Percentiles rank a stretch among this genome's conserved stretches.
These are phyloP conservation scores for Pilaira anomala DNA, from an alignment of 192 early-diverging fungal genomes.

Conservation along the genomic window DNA sequence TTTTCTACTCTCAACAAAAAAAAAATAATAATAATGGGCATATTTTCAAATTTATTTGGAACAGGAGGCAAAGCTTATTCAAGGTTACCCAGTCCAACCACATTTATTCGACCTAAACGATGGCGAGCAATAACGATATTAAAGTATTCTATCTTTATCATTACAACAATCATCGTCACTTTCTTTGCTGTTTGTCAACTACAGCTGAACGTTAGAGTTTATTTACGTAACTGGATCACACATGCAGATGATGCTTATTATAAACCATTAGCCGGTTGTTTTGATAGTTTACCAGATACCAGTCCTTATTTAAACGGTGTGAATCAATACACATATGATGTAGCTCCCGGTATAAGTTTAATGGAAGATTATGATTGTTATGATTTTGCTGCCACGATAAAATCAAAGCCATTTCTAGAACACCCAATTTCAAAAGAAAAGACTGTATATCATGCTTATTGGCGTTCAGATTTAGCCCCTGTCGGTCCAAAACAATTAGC, in stretches of 20 bases:
- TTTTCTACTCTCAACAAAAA: background rate
- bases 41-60: constrained; percentile 2
- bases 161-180: constrained; percentile 11
- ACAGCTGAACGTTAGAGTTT: constrained; percentile 38
- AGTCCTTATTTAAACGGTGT: constrained; percentile 23
- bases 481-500: constrained; percentile 41
- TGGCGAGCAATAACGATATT: constrained; percentile 18
- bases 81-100: constrained; percentile 5
- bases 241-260: constrained; percentile 33
- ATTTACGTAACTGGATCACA: constrained; percentile 39
- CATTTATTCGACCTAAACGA: constrained; percentile 20
- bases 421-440: constrained; percentile 20
- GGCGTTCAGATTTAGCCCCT: constrained; percentile 38
- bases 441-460: constrained; percentile 40
- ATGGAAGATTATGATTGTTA: constrained; percentile 44
- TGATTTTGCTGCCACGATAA: constrained; percentile 39
- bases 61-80: background rate
- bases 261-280: constrained; percentile 35
- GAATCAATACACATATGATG: constrained; percentile 24
- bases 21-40: constrained; percentile 1
- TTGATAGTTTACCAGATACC: constrained; percentile 25
- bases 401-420: background rate
- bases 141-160: constrained; percentile 13
- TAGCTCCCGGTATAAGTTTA: constrained; percentile 33
- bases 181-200: constrained; percentile 36